Conservation (phyloP, 768 basidiomycete species). For the Mrakia blollopis region DNA sequence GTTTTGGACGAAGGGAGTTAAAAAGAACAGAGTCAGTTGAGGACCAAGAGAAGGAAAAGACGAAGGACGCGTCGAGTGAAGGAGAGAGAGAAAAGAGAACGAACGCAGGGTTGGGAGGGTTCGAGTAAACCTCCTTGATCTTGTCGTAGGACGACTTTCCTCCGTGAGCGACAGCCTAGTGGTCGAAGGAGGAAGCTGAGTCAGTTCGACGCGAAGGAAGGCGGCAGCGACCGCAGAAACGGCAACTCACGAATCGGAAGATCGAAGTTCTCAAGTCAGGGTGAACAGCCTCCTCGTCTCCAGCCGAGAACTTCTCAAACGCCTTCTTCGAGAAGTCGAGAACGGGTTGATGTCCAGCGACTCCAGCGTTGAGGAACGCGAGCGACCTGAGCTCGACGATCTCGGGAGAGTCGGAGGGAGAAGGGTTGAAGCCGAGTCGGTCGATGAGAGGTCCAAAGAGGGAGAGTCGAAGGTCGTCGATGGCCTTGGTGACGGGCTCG, state of each 20-base stretch:
- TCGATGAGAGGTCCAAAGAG: conserved; percentile 67
- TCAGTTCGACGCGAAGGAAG: not conserved
- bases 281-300: conserved; percentile 75
- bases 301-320: conserved; percentile 56
- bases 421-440: conserved; percentile 71
- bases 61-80: too few species aligned
- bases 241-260: conserved; percentile 34
- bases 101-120: conserved; percentile 63
- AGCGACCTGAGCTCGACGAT: conserved; percentile 66
- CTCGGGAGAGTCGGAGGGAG: conserved; percentile 61
- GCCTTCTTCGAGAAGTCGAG: conserved; percentile 64
- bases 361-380: conserved; percentile 51
- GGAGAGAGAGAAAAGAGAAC: too few species aligned
- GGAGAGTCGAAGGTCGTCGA: conserved; percentile 47
- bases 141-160: conserved; percentile 70
- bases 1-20: too few species aligned
- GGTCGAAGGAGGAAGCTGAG: not conserved
- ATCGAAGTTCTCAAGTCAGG: conserved; percentile 65
- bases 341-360: conserved; percentile 48
- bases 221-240: too few species aligned
- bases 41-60: too few species aligned
- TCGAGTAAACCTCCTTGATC: conserved; percentile 61
- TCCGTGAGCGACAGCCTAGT: conserved; percentile 66
- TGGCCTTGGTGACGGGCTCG: conserved; percentile 49
- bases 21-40: too few species aligned